These are phyloP conservation scores for Pseudonitzschia delicatissima DNA, from an alignment of 108 stramenopile genomes.

Conservation along the genomic window DNA sequence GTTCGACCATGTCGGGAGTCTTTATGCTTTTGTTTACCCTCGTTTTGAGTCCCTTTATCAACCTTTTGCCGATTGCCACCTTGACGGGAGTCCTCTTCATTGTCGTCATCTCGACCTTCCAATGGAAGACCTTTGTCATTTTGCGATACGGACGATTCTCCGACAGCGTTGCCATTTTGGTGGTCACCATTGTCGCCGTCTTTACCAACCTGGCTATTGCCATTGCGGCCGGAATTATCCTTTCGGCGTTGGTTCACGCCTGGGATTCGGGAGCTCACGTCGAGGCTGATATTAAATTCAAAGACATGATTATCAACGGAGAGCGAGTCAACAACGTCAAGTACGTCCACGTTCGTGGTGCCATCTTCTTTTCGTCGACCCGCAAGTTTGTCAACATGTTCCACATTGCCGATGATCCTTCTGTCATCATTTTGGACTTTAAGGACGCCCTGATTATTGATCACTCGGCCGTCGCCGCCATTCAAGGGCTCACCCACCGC, in stretches of 20 bases:
- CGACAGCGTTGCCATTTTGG: conserved; percentile 42
- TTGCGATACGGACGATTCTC: conserved; percentile 41
- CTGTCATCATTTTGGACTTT: conserved; percentile 35
- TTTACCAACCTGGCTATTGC: conserved; percentile 58
- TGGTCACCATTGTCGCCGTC: conserved; percentile 49
- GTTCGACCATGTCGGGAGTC: conserved; percentile 46
- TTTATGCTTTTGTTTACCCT: conserved; percentile 55
- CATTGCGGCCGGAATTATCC: conserved; percentile 45
- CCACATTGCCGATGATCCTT: conserved; percentile 32
- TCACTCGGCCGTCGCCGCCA: conserved; percentile 53
- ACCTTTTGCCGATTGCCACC: conserved; percentile 43
- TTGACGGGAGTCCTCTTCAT: conserved; percentile 61
- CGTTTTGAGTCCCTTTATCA: conserved; percentile 39
- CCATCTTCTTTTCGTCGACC: conserved; percentile 47
- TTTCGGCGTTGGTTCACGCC: conserved; percentile 45
- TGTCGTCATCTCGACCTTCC: conserved; percentile 53
- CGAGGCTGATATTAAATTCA: conserved; percentile 35
- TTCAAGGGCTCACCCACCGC: conserved; percentile 45
- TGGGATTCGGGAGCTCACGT: conserved; percentile 53
- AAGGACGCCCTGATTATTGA: conserved; percentile 50
- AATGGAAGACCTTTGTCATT: conserved; percentile 57
- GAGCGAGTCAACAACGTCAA: conserved; percentile 26
- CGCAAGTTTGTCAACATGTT: conserved; percentile 50
- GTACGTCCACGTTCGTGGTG: conserved; percentile 44
- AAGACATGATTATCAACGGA: conserved; percentile 39